These are phyloP conservation scores for Chamaecyparis obtusa DNA, from an alignment of 75 land plant species.

Conservation along the genomic window DNA sequence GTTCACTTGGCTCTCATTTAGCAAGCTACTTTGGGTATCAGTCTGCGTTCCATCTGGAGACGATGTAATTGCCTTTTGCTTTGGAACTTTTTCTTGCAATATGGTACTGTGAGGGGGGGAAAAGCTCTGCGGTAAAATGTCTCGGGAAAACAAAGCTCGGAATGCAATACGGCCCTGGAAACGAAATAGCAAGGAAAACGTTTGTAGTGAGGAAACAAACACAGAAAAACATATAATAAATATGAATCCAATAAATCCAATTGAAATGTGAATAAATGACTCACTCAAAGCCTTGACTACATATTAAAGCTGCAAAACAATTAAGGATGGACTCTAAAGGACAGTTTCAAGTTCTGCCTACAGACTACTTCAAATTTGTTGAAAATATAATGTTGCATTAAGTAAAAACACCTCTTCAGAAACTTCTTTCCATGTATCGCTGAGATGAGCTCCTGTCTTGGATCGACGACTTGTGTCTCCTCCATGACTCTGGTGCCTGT, in stretches of 20 bases:
- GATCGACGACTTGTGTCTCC: slow-evolving; percentile 39
- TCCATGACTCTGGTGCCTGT: slow-evolving; percentile 1
- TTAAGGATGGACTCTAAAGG: background rate
- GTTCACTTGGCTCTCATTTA: background rate
- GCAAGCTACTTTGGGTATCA: background rate
- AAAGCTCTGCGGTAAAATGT: slow-evolving; percentile 73
- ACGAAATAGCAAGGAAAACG: background rate
- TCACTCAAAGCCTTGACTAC: background rate
- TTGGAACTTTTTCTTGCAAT: background rate
- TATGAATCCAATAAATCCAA: background rate
- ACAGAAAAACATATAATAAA: background rate
- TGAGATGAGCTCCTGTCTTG: slow-evolving; percentile 27
- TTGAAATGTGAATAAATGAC: background rate
- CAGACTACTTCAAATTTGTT: background rate
- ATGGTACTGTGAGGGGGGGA: slow-evolving; percentile 25
- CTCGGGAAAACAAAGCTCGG: slow-evolving; percentile 59
- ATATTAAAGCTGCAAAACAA: background rate
- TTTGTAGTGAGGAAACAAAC: slow-evolving; percentile 2
- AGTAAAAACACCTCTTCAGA: slow-evolving; percentile 66
- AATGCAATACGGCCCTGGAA: slow-evolving; percentile 75
- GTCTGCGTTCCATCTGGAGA: background rate
- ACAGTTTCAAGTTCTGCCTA: background rate
- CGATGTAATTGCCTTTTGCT: background rate
- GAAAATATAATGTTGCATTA: background rate
- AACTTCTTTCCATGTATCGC: slow-evolving; percentile 76